Evolutionary conservation across 2,329 filamentous ascomycete genomes (phyloP), one percentile per base, ranked within the genome.

Genomic region (Lecanosticta acicola): DNA sequence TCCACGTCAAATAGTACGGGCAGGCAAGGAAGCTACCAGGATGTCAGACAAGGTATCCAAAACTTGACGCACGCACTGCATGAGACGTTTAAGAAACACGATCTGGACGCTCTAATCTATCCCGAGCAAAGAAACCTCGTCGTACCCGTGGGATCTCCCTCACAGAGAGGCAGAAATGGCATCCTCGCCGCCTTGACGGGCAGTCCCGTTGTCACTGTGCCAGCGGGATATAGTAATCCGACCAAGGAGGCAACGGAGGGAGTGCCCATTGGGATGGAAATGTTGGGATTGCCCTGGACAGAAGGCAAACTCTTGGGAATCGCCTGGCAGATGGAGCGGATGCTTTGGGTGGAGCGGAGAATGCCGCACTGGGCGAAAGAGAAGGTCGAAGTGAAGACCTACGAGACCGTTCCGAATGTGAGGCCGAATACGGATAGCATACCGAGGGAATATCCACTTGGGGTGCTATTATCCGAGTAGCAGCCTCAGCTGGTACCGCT

Each of bases 51-150:
- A 3, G 70, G 68, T 1, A 81, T 84, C 46, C 63, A 66, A 4
- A 68, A 74, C 40, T 69, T 85, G 11, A 80, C 73, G 3, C 59
- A 69, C 1, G 65, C 71, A 0, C 64, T 84, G 2, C 64, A 68
- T n/a, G 50, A 62, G 2, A 79, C 77, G 0, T 80, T 84, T 48
- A 59, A 64, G 0, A 46, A 57, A 0, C 66, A 79, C 50, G 49
- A 62, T 0, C 67, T 84, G 11, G 76, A 81, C 57, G 79, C 75
- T 0, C 55, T 84, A 29, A 73, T 83, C 54, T 84, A 84, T 61
- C 80, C 81, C 0, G 75, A 84, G 58, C 81, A 84, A 56, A 75
- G 74, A 57, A 81, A 81, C 43, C 71, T 84, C 1, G 78, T 81
- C 4, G 79, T 82, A 2, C 72, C 73, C 37, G 62, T 82, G 18